phyloP scores from a whole-genome alignment of 441 rosid species.

The Adansonia grandidieri region DNA sequence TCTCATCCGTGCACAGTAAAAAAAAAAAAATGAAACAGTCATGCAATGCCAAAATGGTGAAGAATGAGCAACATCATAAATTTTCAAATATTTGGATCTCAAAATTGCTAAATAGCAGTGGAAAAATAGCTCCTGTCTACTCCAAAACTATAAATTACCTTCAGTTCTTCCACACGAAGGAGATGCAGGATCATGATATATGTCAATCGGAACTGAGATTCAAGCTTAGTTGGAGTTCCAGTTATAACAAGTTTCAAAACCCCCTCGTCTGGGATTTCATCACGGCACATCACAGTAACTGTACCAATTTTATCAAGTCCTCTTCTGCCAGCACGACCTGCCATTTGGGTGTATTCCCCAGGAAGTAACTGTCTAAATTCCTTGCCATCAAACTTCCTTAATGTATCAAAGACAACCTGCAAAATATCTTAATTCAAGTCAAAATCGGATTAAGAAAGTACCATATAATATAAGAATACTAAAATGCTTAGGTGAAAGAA shows the following conservation, averaged over 20 bases:
- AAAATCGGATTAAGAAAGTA: constrained; percentile 29
- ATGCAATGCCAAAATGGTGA: constrained; percentile 4
- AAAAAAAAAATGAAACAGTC: background rate
- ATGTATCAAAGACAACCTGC: constrained; percentile 92
- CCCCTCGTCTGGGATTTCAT: constrained; percentile 84
- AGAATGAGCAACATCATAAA: constrained; percentile 22
- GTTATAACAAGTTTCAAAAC: constrained; percentile 65
- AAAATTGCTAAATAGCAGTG: constrained; percentile 13
- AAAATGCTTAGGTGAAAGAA: background rate
- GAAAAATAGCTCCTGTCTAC: constrained; percentile 14
- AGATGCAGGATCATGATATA: constrained; percentile 98
- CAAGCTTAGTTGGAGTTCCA: constrained; percentile 86
- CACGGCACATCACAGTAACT: constrained; percentile 91
- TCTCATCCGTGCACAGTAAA: background rate
- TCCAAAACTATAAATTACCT: constrained; percentile 54
- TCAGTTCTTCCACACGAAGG: constrained; percentile 97
- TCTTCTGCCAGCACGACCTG: constrained; percentile 99
- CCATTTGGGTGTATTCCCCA: constrained; percentile 99
- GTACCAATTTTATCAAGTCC: constrained; percentile 98
- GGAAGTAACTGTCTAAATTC: constrained; percentile 87
- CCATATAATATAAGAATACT: constrained; percentile 15
- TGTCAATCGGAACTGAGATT: constrained; percentile 95
- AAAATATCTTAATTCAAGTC: constrained; percentile 29
- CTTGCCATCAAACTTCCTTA: constrained; percentile 97
- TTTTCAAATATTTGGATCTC: constrained; percentile 13